These are phyloP conservation scores for Trichaptum fuscoviolaceum DNA, from an alignment of 768 basidiomycete species.

Conservation along the genomic window DNA sequence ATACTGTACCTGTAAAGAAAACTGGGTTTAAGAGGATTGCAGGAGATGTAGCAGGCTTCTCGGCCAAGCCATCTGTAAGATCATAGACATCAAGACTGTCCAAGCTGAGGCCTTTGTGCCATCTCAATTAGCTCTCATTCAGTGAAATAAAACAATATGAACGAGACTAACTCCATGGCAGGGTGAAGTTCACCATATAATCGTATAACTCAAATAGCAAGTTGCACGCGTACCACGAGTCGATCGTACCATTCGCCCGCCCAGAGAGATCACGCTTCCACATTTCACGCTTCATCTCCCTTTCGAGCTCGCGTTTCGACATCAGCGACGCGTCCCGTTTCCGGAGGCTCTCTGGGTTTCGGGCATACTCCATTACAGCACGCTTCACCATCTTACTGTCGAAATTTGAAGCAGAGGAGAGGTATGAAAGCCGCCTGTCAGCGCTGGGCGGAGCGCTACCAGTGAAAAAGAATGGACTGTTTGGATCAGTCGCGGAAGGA, in stretches of 20 bases:
- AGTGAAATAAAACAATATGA: not conserved
- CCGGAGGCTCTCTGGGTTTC: not conserved
- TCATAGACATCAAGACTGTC: constrained; percentile 38
- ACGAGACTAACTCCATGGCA: constrained; percentile 42
- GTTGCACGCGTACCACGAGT: constrained; percentile 42
- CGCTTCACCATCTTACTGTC: constrained; percentile 82
- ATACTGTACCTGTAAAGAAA: not conserved
- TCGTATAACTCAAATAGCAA: constrained; percentile 62
- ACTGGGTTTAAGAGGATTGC: not conserved
- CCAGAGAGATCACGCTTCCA: constrained; percentile 44
- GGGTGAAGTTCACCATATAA: constrained; percentile 68
- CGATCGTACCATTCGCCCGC: constrained; percentile 45
- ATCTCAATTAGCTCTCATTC: not conserved
- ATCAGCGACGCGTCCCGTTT: not conserved
- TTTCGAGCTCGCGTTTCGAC: constrained; percentile 6
- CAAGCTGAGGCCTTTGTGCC: not conserved
- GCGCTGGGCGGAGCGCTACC: not conserved
- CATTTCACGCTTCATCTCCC: constrained; percentile 19
- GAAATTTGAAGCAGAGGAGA: constrained; percentile 94
- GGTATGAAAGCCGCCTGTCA: constrained; percentile 43
- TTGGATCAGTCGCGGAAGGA: not conserved
- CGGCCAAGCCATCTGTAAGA: constrained; percentile 25
- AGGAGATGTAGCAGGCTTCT: not conserved
- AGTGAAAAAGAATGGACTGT: constrained; percentile 6
- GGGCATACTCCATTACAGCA: not conserved